Percentiles rank a stretch among this genome's conserved stretches.
These are phyloP conservation scores for Vigna mungo DNA, from an alignment of 306 rosid genomes.

Conservation along the genomic window DNA sequence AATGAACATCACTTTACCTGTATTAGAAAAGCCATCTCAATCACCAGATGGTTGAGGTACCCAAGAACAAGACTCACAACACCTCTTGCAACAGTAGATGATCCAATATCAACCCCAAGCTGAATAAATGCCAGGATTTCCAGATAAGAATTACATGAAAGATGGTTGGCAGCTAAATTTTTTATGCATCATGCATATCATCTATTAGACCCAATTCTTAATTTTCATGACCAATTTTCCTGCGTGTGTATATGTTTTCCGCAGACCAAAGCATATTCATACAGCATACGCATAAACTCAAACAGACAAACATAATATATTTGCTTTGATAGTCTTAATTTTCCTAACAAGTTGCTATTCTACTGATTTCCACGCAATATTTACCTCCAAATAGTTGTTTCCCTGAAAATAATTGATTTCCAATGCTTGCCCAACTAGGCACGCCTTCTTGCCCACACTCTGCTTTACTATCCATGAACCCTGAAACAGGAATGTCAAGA, in stretches of 20 bases:
- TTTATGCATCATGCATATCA: constrained; percentile 36
- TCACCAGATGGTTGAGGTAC: constrained; percentile 85
- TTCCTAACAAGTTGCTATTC: constrained; percentile 9
- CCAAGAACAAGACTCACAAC: constrained; percentile 95
- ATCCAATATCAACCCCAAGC: constrained; percentile 81
- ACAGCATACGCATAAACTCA: constrained; percentile 7
- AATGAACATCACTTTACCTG: constrained; percentile 61
- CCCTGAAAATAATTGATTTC: constrained; percentile 80
- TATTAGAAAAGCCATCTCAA: constrained; percentile 94
- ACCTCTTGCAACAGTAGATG: constrained; percentile 94
- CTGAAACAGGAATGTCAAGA: constrained; percentile 53
- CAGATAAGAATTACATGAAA: constrained; percentile 33
- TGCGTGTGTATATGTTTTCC: neutral
- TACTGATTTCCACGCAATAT: constrained; percentile 15
- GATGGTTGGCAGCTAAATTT: constrained; percentile 14
- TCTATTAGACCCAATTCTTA: constrained; percentile 17
- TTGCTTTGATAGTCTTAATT: neutral
- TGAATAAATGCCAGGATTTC: constrained; percentile 47
- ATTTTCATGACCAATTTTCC: constrained; percentile 4
- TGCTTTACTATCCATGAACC: constrained; percentile 99
- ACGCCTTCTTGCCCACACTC: constrained; percentile 96
- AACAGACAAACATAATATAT: constrained; percentile 7
- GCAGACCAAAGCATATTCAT: constrained; percentile 7
- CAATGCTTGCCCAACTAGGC: constrained; percentile 90
- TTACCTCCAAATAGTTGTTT: constrained; percentile 91